phyloP scores from a whole-genome alignment of 306 rosid genomes.

The Mimosa pudica region DNA sequence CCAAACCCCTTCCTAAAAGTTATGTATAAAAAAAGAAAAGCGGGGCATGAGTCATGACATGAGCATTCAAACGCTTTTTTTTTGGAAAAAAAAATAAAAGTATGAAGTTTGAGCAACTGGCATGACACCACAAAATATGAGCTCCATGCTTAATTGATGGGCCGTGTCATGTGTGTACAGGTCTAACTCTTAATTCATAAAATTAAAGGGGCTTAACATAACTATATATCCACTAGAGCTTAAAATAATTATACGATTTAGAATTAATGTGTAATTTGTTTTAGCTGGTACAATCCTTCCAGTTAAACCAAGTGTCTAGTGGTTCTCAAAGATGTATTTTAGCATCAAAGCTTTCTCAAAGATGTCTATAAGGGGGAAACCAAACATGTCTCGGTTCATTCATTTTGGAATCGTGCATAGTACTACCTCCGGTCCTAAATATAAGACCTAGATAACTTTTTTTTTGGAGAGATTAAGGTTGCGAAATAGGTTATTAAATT shows the following conservation, averaged over 20 bases:
- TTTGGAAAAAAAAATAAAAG: background rate
- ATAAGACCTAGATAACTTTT: too few species aligned
- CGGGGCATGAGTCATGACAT: background rate
- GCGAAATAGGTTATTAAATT: too few species aligned
- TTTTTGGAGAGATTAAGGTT: too few species aligned
- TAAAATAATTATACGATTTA: too few species aligned
- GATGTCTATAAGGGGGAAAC: background rate
- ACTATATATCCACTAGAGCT: background rate
- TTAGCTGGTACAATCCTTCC: too few species aligned
- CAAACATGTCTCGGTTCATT: background rate
- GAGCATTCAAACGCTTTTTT: background rate
- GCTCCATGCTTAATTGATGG: background rate
- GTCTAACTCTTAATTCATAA: background rate
- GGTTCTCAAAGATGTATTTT: too few species aligned
- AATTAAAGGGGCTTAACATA: background rate
- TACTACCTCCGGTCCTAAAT: too few species aligned
- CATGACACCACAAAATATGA: background rate
- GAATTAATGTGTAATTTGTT: too few species aligned
- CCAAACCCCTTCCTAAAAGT: too few species aligned
- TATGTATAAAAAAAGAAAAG: background rate
- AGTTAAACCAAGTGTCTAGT: too few species aligned
- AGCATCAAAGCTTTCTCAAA: too few species aligned
- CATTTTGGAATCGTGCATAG: background rate
- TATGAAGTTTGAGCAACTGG: background rate
- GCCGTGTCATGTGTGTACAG: too few species aligned